phyloP scores from a whole-genome alignment of 805 yeast species.

The Cyberlindnera americana region DNA sequence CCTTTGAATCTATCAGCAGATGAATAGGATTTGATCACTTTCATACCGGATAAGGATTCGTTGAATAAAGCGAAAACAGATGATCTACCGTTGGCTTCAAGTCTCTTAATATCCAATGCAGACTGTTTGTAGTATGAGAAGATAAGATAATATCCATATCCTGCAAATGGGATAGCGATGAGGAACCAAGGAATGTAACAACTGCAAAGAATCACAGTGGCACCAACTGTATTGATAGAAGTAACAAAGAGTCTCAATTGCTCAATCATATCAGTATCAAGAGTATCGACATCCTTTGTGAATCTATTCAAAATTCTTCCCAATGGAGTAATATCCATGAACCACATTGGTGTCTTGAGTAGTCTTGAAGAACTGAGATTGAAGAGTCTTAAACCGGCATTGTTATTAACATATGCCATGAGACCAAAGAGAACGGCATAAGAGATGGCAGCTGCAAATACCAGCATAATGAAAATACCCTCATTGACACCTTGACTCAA shows the following conservation, averaged over 20 bases:
- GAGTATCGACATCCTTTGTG: conserved; percentile 79
- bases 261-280: conserved; percentile 76
- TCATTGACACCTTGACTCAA: conserved; percentile 51
- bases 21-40: conserved; percentile 60
- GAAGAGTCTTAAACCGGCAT: conserved; percentile 55
- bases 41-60: conserved; percentile 42
- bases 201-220: conserved; percentile 62
- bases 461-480: conserved; percentile 58
- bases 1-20: conserved; percentile 43
- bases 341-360: conserved; percentile 75
- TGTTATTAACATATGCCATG: conserved; percentile 47
- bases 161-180: conserved; percentile 54
- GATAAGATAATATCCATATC: conserved; percentile 39
- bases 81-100: conserved; percentile 71
- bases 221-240: conserved; percentile 49
- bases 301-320: conserved; percentile 83
- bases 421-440: conserved; percentile 53
- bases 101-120: conserved; percentile 71
- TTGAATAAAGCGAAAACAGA: conserved; percentile 68
- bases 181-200: conserved; percentile 78
- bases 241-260: conserved; percentile 58
- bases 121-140: conserved; percentile 63
- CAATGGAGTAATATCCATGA: conserved; percentile 80
- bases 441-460: conserved; percentile 44
- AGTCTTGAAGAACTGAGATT: conserved; percentile 51